phyloP scores from a whole-genome alignment of 2,329 filamentous ascomycete species.

The Colletotrichum tofieldiae region DNA sequence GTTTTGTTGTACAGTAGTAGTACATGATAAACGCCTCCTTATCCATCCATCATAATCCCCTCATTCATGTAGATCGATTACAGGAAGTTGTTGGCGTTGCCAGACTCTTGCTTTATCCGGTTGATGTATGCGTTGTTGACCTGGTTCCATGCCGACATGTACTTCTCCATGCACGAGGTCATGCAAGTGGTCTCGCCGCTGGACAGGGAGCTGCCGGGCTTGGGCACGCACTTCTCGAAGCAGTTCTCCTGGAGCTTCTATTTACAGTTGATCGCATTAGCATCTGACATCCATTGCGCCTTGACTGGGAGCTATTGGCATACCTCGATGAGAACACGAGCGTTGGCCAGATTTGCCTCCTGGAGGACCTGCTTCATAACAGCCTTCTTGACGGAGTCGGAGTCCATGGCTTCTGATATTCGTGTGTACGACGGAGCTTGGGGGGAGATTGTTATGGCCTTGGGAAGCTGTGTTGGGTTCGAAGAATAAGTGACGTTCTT shows the following conservation, averaged over 20 bases:
- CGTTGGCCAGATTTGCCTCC: slow-evolving; percentile 78
- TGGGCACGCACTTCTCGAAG: slow-evolving; percentile 83
- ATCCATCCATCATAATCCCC: neutral
- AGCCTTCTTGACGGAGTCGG: slow-evolving; percentile 71
- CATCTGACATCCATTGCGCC: slow-evolving; percentile 3
- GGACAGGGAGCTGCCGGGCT: slow-evolving; percentile 77
- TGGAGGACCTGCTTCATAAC: slow-evolving; percentile 77
- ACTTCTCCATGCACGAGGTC: slow-evolving; percentile 87
- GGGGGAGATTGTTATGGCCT: neutral
- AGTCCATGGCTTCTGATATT: slow-evolving; percentile 66
- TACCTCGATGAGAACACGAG: slow-evolving; percentile 80
- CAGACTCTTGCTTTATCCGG: slow-evolving; percentile 73
- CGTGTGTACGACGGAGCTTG: slow-evolving; percentile 39
- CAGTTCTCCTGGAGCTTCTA: slow-evolving; percentile 88
- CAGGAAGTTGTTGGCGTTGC: slow-evolving; percentile 46
- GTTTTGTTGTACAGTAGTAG: slow-evolving; percentile 36
- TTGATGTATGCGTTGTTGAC: slow-evolving; percentile 79
- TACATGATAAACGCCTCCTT: slow-evolving; percentile 26
- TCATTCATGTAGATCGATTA: slow-evolving; percentile 1
- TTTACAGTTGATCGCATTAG: neutral
- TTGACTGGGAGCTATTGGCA: slow-evolving; percentile 44
- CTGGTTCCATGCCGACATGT: slow-evolving; percentile 85
- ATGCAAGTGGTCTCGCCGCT: slow-evolving; percentile 80
- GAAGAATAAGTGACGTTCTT: slow-evolving; percentile 12
- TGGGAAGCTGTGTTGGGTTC: neutral